Percentiles rank a stretch among this genome's conserved stretches.
Evolutionary conservation across 257 asterid species (phyloP).

Genomic region (Plantago major): DNA sequence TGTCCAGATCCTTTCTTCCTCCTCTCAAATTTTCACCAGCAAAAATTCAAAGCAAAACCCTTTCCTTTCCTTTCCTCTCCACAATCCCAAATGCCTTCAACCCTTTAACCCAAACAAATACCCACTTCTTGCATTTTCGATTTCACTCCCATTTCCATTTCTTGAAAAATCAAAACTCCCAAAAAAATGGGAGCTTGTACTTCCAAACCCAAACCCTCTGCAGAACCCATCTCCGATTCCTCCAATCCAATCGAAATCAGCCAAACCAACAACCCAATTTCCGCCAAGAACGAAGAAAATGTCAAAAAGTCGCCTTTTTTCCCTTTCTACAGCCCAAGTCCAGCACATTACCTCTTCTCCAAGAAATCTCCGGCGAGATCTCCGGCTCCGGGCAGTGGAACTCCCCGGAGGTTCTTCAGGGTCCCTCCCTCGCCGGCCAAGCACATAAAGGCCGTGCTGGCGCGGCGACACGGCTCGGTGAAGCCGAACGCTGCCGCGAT

Average conservation of each 20-base stretch:
- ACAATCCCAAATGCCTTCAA: conserved; percentile 20
- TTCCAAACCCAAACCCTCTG: conserved; percentile 60
- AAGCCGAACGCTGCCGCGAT: conserved; percentile 65
- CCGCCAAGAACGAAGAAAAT: conserved; percentile 18
- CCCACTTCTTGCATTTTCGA: neutral
- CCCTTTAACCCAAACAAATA: conserved; percentile 24
- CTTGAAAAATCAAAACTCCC: neutral
- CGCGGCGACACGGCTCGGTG: conserved; percentile 85
- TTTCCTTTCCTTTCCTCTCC: conserved; percentile 3
- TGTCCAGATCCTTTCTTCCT: conserved; percentile 20
- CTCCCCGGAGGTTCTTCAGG: conserved; percentile 75
- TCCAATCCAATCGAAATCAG: conserved; percentile 15
- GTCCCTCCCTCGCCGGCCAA: conserved; percentile 94
- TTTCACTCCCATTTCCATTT: neutral
- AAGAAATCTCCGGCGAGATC: conserved; percentile 90
- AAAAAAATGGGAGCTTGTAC: conserved; percentile 61
- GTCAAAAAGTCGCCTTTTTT: conserved; percentile 66
- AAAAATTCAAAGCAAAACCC: conserved; percentile 23
- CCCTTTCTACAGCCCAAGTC: conserved; percentile 93
- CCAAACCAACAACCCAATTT: conserved; percentile 10
- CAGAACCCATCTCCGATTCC: conserved; percentile 30
- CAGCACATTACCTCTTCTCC: conserved; percentile 72
- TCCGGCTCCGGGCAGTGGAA: conserved; percentile 41
- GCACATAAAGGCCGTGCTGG: conserved; percentile 80
- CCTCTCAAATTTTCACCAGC: conserved; percentile 14